These are phyloP conservation scores for Blastocystis sp. DNA, from an alignment of 352 stramenopile genomes.

Conservation along the genomic window DNA sequence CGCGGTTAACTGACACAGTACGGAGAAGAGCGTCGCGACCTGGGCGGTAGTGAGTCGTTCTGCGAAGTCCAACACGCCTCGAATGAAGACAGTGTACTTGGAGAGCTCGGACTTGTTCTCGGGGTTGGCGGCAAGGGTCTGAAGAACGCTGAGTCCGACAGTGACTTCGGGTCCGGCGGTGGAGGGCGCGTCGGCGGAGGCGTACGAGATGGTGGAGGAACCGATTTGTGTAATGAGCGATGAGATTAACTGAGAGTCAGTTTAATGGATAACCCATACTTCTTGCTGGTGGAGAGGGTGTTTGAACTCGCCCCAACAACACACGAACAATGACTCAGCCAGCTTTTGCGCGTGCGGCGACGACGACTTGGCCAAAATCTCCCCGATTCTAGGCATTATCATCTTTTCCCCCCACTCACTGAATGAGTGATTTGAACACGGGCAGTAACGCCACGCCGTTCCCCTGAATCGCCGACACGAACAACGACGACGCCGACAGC, in stretches of 20 bases:
- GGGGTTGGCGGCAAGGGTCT: background rate
- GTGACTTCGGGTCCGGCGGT: background rate
- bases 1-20: slow-evolving; percentile 22
- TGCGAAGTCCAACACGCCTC: slow-evolving; percentile 46
- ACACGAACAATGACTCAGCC: background rate
- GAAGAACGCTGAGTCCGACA: background rate
- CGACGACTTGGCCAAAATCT: background rate
- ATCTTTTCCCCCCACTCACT: background rate
- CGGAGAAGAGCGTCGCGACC: background rate
- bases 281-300: slow-evolving; percentile 50
- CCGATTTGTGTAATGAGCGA: slow-evolving; percentile 53
- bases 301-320: slow-evolving; percentile 3
- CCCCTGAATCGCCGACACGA: slow-evolving; percentile 1
- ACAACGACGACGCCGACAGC: background rate
- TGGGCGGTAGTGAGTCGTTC: slow-evolving; percentile 3
- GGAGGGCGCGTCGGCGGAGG: background rate
- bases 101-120: background rate
- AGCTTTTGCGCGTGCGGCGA: background rate
- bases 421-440: background rate
- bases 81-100: slow-evolving; percentile 27
- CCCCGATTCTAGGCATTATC: slow-evolving; percentile 12
- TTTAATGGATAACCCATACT: background rate
- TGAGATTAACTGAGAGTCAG: slow-evolving; percentile 24
- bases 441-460: slow-evolving; percentile 18
- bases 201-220: slow-evolving; percentile 28